phyloP scores from a whole-genome alignment of 768 basidiomycete genomes.

The Psilocybe tampanensis region DNA sequence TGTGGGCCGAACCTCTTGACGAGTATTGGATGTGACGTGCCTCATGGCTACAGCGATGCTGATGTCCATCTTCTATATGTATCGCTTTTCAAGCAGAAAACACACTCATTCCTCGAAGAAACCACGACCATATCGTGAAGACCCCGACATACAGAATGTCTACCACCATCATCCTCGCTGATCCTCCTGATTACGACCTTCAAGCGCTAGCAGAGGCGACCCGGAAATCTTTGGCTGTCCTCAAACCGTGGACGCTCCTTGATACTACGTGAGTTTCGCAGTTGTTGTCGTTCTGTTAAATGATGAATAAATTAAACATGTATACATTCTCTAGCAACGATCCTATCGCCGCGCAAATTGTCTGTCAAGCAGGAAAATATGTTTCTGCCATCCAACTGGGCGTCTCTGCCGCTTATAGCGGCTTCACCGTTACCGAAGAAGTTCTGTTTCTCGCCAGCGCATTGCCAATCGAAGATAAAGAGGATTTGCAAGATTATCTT shows the following conservation, averaged over 20 bases:
- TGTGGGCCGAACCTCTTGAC: too few species aligned
- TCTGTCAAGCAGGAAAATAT: conserved; percentile 6
- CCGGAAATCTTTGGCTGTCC: background rate
- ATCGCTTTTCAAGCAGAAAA: background rate
- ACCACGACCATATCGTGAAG: background rate
- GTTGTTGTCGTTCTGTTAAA: too few species aligned
- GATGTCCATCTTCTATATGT: background rate
- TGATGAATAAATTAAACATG: too few species aligned
- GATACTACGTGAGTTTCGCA: background rate
- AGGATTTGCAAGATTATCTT: conserved; percentile 11
- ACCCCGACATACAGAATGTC: background rate
- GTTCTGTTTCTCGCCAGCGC: conserved; percentile 11
- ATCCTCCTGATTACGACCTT: conserved; percentile 11
- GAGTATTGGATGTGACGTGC: too few species aligned
- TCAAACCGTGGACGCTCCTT: conserved; percentile 14
- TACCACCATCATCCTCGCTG: conserved; percentile 7
- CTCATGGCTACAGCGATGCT: background rate
- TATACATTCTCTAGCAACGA: conserved; percentile 1
- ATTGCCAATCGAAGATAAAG: conserved; percentile 9
- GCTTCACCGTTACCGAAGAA: conserved; percentile 17
- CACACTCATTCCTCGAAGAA: background rate
- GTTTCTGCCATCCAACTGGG: conserved; percentile 9
- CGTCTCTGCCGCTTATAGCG: conserved; percentile 13
- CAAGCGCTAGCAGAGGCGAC: conserved; percentile 7
- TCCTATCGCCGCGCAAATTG: conserved; percentile 2